A percentile compares a stretch with the other conserved stretches of the same genome.
These are phyloP conservation scores for Acacia confusa DNA, from an alignment of 306 rosid genomes.

Conservation along the genomic window DNA sequence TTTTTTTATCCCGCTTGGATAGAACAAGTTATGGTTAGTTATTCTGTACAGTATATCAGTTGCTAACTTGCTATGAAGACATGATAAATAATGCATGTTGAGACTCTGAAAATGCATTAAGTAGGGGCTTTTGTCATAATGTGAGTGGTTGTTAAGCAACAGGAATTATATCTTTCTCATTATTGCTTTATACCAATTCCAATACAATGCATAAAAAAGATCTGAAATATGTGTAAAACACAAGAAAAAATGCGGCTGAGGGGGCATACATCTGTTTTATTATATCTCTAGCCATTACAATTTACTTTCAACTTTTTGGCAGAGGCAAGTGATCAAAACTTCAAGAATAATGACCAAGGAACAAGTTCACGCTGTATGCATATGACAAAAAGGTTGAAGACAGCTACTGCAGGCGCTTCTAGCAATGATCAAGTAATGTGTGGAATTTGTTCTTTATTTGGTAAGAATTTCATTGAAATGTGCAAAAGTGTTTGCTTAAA, in stretches of 20 bases:
- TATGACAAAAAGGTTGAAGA: conserved; percentile 56
- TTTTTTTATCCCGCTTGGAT: conserved; percentile 3
- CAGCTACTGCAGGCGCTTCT: conserved; percentile 39
- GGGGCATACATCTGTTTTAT: conserved; percentile 11
- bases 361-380: conserved; percentile 48
- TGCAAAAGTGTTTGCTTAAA: conserved; percentile 21
- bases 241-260: not conserved
- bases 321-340: conserved; percentile 87
- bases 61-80: not conserved
- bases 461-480: conserved; percentile 12
- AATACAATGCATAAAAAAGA: not conserved
- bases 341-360: conserved; percentile 49
- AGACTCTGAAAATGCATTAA: not conserved
- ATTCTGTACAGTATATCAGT: not conserved
- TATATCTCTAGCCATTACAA: not conserved
- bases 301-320: conserved; percentile 18
- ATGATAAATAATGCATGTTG: not conserved
- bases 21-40: not conserved
- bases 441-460: conserved; percentile 16
- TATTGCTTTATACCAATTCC: not conserved
- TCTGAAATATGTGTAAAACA: conserved; percentile 19
- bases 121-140: conserved; percentile 11
- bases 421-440: conserved; percentile 51
- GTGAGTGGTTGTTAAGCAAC: not conserved
- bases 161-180: not conserved